phyloP scores from a whole-genome alignment of 768 basidiomycete genomes.

The Mycena olivaceomarginata region DNA sequence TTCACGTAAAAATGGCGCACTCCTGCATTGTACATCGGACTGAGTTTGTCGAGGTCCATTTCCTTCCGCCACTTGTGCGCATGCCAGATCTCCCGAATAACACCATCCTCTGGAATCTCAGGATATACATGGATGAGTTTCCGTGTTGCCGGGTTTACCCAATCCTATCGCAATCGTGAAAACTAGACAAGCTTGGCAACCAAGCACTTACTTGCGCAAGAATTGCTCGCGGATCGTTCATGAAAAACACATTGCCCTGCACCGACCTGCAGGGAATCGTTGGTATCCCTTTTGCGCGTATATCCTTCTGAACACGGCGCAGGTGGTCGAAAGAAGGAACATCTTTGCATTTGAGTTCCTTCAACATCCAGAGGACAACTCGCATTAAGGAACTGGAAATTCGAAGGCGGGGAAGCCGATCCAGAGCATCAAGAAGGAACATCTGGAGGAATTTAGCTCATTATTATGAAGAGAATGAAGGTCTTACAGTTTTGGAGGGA shows the following conservation, averaged over 20 bases:
- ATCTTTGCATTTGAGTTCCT: background rate
- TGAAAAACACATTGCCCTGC: too few species aligned
- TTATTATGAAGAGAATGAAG: background rate
- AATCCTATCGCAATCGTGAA: too few species aligned
- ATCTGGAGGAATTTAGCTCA: background rate
- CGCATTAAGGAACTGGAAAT: background rate
- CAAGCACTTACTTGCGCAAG: too few species aligned
- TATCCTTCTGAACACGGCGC: background rate
- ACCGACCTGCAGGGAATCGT: background rate
- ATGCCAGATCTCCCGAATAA: background rate
- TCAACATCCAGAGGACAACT: background rate
- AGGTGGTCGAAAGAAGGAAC: background rate
- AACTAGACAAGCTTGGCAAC: too few species aligned
- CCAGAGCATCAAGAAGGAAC: background rate
- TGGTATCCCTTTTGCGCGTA: background rate
- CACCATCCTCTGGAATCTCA: background rate
- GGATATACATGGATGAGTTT: too few species aligned
- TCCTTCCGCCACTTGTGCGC: background rate
- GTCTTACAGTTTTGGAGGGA: background rate
- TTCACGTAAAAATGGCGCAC: background rate
- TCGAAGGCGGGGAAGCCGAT: background rate
- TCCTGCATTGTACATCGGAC: background rate
- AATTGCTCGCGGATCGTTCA: too few species aligned
- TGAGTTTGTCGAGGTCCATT: background rate
- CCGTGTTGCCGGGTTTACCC: too few species aligned